Conservation (phyloP, 768 basidiomycete genomes). For the Daedaleopsis nitida region DNA sequence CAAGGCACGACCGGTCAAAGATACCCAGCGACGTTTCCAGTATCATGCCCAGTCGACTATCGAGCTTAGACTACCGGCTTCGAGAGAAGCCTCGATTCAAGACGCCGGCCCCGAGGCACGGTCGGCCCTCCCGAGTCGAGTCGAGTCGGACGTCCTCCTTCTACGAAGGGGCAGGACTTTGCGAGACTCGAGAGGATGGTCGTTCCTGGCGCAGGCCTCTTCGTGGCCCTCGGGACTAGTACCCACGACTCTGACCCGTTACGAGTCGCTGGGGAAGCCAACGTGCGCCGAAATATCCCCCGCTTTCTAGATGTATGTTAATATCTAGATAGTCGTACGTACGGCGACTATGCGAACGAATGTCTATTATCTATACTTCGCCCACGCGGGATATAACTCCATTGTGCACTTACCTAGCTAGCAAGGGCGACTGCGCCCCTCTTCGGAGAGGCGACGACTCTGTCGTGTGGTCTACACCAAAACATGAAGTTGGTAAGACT, state of each 20-base stretch:
- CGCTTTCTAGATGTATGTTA: background rate
- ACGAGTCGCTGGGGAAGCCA: background rate
- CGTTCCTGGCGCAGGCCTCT: conserved; percentile 1
- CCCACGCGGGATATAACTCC: no score
- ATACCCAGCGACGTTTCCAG: no score
- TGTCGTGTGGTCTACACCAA: no score
- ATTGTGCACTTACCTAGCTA: no score
- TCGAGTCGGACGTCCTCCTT: no score
- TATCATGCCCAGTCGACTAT: no score
- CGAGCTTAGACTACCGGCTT: background rate
- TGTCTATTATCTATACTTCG: no score
- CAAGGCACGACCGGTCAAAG: no score
- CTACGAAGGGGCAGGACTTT: background rate
- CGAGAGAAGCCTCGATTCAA: background rate
- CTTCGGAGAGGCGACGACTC: no score
- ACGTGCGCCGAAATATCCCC: background rate
- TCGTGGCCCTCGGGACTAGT: conserved; percentile 3
- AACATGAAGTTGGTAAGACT: background rate
- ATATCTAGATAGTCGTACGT: background rate
- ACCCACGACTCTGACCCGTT: background rate
- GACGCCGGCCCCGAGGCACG: background rate
- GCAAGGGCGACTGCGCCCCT: no score
- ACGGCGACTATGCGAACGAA: background rate
- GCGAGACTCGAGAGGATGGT: background rate
- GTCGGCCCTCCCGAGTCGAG: background rate